A percentile compares a stretch with the other conserved stretches of the same genome.
phyloP scores from a whole-genome alignment of 2,329 filamentous ascomycete species.

The Saccharata proteae region DNA sequence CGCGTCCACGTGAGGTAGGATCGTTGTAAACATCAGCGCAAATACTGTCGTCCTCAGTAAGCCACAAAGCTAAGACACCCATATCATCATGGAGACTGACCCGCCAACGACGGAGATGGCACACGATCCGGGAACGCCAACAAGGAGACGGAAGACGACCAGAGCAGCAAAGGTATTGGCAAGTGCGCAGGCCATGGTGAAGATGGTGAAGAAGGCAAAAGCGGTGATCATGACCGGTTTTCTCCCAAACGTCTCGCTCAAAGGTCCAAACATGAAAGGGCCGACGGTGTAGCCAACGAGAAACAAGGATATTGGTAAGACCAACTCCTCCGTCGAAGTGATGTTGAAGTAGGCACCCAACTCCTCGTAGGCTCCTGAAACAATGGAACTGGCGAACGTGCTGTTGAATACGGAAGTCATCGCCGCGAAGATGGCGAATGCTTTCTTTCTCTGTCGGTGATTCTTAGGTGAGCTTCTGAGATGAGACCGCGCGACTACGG shows the following conservation, averaged over 20 bases:
- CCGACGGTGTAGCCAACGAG: conserved; percentile 36
- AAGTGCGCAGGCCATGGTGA: conserved; percentile 33
- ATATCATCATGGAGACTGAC: conserved; percentile 15
- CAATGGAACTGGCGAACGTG: conserved; percentile 53
- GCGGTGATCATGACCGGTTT: conserved; percentile 38
- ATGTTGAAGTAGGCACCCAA: conserved; percentile 48
- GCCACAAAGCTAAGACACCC: background rate
- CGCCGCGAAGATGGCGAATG: conserved; percentile 40
- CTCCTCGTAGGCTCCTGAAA: conserved; percentile 48
- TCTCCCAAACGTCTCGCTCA: conserved; percentile 34
- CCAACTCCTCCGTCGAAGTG: conserved; percentile 29
- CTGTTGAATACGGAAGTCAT: conserved; percentile 54
- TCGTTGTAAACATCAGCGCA: conserved; percentile 55
- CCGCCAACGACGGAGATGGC: conserved; percentile 48
- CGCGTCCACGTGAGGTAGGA: conserved; percentile 43
- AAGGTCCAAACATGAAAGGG: conserved; percentile 31
- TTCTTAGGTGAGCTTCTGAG: too few species aligned
- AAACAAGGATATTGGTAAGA: conserved; percentile 39
- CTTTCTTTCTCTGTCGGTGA: conserved; percentile 42
- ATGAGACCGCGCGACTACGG: too few species aligned
- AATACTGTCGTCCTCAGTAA: conserved; percentile 27
- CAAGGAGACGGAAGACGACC: conserved; percentile 32
- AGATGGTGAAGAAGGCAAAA: conserved; percentile 35
- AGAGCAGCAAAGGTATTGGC: conserved; percentile 32
- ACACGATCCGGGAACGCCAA: conserved; percentile 32